Evolutionary conservation across 2,329 filamentous ascomycete species (phyloP), one percentile per base, ranked within the genome.

Genomic region (Aspergillus japonicus): DNA sequence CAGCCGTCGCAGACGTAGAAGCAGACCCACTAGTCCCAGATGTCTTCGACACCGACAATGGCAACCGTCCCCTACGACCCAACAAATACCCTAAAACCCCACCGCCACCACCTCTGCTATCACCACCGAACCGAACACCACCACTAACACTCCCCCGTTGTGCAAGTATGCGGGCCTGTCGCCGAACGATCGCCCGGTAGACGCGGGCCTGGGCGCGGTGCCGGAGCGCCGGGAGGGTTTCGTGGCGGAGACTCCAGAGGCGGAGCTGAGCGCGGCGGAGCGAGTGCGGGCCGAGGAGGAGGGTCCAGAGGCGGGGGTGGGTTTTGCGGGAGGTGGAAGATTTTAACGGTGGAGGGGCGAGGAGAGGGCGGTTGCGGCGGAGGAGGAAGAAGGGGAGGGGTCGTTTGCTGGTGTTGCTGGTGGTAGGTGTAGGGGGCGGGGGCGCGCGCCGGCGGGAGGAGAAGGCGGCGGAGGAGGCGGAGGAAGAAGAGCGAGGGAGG

Each of bases 121-220:
- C 39, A 0, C 51, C 57, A 6, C 66, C 69, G 33, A 63, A 42
- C 50, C 63, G 63, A 64, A 75, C 79, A 23, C 23, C 23, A 23
- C 23, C 23, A 23, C 23, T 23, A 23, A 23, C 23, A 23, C 23
- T 23, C 23, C 23, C 23, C 23, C 23, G 23, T 71, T 80, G 78
- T 66, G 77, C 75, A 62, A 83, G 81, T 66, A 5, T 19, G 14
- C 79, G 83, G 51, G 78, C 80, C 75, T 91, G 88, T 54, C 85
- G 84, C 66, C 82, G 81, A 63, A 93, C 79, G 58, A 96, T 82
- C 64, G 88, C 90, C 50, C 83, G 83, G 72, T 95, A 96, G 64
- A 96, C 86, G 58, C 87, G 85, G 42, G 88, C 88, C 76, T 96
- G 92, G 8, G 91, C 78, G 56, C 83, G 82, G 71, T 88, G 86